Percentiles rank a stretch among this genome's conserved stretches.
Conservation (phyloP, 2,329 filamentous ascomycete species). For the Aspergillus neotritici region DNA sequence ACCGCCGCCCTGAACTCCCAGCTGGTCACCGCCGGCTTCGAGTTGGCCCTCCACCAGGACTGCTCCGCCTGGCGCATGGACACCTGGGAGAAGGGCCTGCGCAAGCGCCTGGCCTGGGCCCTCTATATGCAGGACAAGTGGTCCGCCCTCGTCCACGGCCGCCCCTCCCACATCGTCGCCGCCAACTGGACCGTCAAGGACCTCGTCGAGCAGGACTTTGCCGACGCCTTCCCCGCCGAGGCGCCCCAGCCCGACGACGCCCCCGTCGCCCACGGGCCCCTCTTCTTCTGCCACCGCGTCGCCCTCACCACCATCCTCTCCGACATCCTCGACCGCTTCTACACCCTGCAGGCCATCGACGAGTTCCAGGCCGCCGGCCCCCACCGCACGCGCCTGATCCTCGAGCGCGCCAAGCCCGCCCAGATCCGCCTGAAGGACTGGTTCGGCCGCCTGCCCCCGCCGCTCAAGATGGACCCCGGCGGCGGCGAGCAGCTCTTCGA, state of each 20-base stretch:
- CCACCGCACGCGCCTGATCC: constrained; percentile 45
- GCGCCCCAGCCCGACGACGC: constrained; percentile 25
- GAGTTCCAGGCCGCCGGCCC: constrained; percentile 38
- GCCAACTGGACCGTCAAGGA: constrained; percentile 69
- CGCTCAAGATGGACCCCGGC: constrained; percentile 46
- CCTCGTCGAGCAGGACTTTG: constrained; percentile 38
- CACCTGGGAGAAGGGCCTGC: constrained; percentile 75
- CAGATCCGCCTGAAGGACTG: constrained; percentile 50
- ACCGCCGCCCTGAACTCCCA: constrained; percentile 81
- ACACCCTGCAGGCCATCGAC: constrained; percentile 45
- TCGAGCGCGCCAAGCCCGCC: constrained; percentile 50
- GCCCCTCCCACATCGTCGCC: constrained; percentile 68
- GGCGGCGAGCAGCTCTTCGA: constrained; percentile 43
- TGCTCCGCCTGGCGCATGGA: constrained; percentile 84
- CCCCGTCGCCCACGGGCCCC: constrained; percentile 36
- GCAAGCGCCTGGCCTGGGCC: constrained; percentile 84
- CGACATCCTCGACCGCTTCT: constrained; percentile 49
- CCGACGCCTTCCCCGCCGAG: constrained; percentile 29
- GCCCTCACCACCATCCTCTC: constrained; percentile 48
- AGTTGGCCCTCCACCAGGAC: constrained; percentile 83
- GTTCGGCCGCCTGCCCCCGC: constrained; percentile 45
- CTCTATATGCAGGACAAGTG: constrained; percentile 94
- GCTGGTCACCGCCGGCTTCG: constrained; percentile 77
- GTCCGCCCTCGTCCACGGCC: constrained; percentile 77
- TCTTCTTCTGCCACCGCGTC: constrained; percentile 50